Conservation (phyloP, 2,329 filamentous ascomycete genomes). For the Monosporascus sp. region DNA sequence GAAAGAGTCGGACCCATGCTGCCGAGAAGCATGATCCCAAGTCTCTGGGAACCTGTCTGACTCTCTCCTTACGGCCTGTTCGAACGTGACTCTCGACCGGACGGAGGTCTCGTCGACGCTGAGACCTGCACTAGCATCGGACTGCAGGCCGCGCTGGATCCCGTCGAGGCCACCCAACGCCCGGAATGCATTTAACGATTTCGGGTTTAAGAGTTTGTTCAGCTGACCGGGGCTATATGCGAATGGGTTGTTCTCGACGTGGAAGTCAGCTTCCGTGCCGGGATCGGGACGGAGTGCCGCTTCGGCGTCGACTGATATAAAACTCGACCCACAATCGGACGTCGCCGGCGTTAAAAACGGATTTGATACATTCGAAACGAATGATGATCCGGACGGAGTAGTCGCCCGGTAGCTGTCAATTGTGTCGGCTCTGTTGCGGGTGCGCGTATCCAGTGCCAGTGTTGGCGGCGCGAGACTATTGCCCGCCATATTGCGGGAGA, state of each 20-base stretch:
- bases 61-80: slow-evolving; percentile 21
- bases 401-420: slow-evolving; percentile 21
- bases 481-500: slow-evolving; percentile 1
- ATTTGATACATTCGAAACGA: slow-evolving; percentile 26
- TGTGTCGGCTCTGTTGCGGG: slow-evolving; percentile 21
- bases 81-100: slow-evolving; percentile 23
- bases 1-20: slow-evolving; percentile 23
- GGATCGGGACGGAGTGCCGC: slow-evolving; percentile 63
- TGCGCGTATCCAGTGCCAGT: slow-evolving; percentile 21
- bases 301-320: slow-evolving; percentile 22
- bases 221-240: slow-evolving; percentile 70
- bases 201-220: slow-evolving; percentile 70
- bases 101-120: slow-evolving; percentile 59
- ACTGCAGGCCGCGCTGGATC: slow-evolving; percentile 64
- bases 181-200: slow-evolving; percentile 65
- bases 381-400: slow-evolving; percentile 24
- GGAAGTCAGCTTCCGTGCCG: slow-evolving; percentile 65
- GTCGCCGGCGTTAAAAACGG: slow-evolving; percentile 27
- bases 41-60: slow-evolving; percentile 15
- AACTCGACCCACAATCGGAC: slow-evolving; percentile 25
- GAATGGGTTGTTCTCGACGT: slow-evolving; percentile 65
- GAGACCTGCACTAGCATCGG: slow-evolving; percentile 58
- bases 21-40: slow-evolving; percentile 6
- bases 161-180: slow-evolving; percentile 66
- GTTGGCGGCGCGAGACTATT: slow-evolving; percentile 21